These are phyloP conservation scores for Nothopassalora personata DNA, from an alignment of 2,329 filamentous ascomycete species.

Conservation along the genomic window DNA sequence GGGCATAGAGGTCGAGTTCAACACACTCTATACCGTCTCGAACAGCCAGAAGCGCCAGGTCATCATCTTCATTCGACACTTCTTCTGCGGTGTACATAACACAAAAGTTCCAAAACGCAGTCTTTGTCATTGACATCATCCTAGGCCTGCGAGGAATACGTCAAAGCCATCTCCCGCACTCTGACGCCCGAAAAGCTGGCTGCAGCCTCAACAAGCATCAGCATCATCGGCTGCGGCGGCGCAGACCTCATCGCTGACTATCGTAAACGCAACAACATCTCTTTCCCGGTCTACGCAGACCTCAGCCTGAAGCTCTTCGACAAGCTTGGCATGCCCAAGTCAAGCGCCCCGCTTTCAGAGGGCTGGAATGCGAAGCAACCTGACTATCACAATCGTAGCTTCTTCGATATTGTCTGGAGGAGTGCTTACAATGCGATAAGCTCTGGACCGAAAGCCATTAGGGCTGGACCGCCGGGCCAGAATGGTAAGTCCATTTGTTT, in stretches of 20 bases:
- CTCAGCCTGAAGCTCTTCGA: conserved; percentile 25
- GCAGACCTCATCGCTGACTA: conserved; percentile 25
- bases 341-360: neutral
- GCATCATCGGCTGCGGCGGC: conserved; percentile 31
- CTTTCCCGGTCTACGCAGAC: conserved; percentile 30
- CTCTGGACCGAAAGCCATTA: conserved; percentile 16
- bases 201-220: conserved; percentile 19
- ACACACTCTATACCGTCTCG: conserved; percentile 23
- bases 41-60: conserved; percentile 23
- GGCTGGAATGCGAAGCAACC: neutral
- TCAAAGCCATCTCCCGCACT: conserved; percentile 21
- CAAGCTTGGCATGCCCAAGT: conserved; percentile 25
- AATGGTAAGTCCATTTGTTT: neutral
- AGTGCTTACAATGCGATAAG: conserved; percentile 23
- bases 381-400: neutral
- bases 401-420: conserved; percentile 12
- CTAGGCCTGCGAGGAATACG: conserved; percentile 30
- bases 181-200: conserved; percentile 16
- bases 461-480: neutral
- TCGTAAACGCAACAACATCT: conserved; percentile 21
- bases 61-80: conserved; percentile 38
- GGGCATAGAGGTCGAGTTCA: conserved; percentile 25
- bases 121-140: neutral
- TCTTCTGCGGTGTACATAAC: conserved; percentile 35
- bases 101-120: neutral